Conservation (phyloP, 2,329 filamentous ascomycete genomes). For the Diaporthe sp. region DNA sequence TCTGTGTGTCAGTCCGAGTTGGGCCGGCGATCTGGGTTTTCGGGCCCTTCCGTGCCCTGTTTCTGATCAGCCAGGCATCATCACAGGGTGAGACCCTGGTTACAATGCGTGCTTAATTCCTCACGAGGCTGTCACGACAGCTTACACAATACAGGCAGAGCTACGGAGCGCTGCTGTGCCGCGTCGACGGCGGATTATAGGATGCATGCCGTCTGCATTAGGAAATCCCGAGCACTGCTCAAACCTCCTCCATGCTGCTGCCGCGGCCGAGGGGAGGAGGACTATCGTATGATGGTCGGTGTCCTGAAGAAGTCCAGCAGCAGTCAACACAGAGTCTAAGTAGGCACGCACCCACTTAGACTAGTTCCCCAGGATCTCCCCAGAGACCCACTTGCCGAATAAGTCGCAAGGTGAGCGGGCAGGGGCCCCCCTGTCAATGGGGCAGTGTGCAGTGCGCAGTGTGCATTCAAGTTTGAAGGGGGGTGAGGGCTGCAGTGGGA, state of each 20-base stretch:
- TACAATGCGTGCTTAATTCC: not conserved
- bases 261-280: not conserved
- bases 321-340: too few relatives aligned
- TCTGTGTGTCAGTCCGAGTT: constrained; percentile 21
- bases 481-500: not conserved
- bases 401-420: not conserved
- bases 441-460: constrained; percentile 21
- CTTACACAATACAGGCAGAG: not conserved
- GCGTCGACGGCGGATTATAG: too few relatives aligned
- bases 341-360: not conserved
- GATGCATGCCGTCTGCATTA: not conserved
- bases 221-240: not conserved
- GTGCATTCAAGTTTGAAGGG: not conserved
- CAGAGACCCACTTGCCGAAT: constrained; percentile 21
- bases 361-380: not conserved
- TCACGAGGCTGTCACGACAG: constrained; percentile 8
- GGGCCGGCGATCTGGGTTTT: constrained; percentile 17
- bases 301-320: not conserved
- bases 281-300: not conserved
- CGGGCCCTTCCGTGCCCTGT: constrained; percentile 23
- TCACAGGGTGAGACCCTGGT: constrained; percentile 21
- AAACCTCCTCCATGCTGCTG: not conserved
- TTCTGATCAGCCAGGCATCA: constrained; percentile 16
- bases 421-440: constrained; percentile 12
- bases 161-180: not conserved